Conservation (phyloP, 805 yeast species). For the Zygosaccharomyces rouxii region DNA sequence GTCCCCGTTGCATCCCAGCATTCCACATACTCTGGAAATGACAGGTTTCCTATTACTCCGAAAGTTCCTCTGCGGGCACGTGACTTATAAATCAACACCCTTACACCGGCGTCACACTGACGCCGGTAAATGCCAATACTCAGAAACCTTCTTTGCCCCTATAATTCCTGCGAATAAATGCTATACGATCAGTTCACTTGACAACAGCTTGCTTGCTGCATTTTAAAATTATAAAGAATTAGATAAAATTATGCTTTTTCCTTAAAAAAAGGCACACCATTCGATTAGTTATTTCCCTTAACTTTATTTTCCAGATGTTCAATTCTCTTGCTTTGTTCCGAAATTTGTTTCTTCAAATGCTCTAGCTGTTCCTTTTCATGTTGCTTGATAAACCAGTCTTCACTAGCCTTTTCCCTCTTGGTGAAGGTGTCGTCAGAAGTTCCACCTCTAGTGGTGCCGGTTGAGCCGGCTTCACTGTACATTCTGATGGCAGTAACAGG, state of each 20-base stretch:
- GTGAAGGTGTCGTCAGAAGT: constrained; percentile 58
- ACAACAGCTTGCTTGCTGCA: neutral
- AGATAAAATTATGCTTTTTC: neutral
- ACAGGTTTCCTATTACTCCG: too few species aligned
- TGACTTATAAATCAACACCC: neutral
- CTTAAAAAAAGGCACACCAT: neutral
- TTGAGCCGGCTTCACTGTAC: constrained; percentile 56
- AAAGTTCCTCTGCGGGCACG: neutral
- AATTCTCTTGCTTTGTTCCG: constrained; percentile 65
- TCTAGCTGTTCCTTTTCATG: constrained; percentile 87
- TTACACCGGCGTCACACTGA: neutral
- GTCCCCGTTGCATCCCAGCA: too few species aligned
- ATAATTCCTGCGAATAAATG: too few species aligned
- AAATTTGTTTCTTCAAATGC: constrained; percentile 68
- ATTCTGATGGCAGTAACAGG: constrained; percentile 24
- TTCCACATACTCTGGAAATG: too few species aligned
- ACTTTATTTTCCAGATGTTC: constrained; percentile 47
- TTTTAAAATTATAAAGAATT: neutral
- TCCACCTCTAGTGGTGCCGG: constrained; percentile 49
- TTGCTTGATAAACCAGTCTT: constrained; percentile 77
- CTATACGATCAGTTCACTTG: neutral
- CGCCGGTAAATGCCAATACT: too few species aligned
- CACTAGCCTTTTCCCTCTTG: constrained; percentile 91
- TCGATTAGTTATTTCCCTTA: constrained; percentile 10
- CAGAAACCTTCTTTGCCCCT: too few species aligned